Base-by-base conservation (phyloP, 176 grass and related monocot genomes). In the Oryza nivara region DNA sequence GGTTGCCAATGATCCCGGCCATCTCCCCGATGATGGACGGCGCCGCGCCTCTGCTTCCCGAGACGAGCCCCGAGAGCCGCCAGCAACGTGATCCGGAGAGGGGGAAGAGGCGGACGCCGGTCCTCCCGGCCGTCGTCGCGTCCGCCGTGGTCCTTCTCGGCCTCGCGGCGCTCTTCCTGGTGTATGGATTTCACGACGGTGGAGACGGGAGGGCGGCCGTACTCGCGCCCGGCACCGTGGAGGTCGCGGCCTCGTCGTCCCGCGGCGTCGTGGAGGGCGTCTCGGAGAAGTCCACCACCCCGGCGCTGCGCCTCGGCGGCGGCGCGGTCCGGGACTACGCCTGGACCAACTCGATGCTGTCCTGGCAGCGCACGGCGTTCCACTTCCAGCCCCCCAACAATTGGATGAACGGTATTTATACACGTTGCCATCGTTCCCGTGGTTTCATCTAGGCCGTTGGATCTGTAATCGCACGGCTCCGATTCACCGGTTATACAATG, bases 341-440 rank as follows among this genome's bases (percentile, higher is more conserved):
- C 30, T 94, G 94, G 94, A 97, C 94, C 17, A 92, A 94, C 80
- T 47, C 49, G 83, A 97, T 97, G 94, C 88, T 97, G 61, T 26
- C 85, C 69, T 97, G 94, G 94, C 94, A 97, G 82, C 92, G 92
- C 84, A 92, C 94, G 75, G 88, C 73, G 68, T 94, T 87, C 90
- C 94, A 97, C 75, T 94, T 97, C 89, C 94, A 94, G 76, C 92
- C 94, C 20, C 65, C 75, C 19, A 90, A 89, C 74, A 97, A 97
- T 49, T 97, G 94, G 94, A 97, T 97, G 94, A 97, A 97, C 69
- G 94, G 94, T 97, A 51, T 54, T 70, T 15, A 68, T 73, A 82
- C 87, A 45, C 77, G 67, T 85, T 65, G 49, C 80, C 84, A 63
- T 79, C 68, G 0, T 79, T 67, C 0, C 36, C 1, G 5, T 43